Evolutionary conservation across 768 basidiomycete species (phyloP).

Genomic region (Suillus subalutaceus): DNA sequence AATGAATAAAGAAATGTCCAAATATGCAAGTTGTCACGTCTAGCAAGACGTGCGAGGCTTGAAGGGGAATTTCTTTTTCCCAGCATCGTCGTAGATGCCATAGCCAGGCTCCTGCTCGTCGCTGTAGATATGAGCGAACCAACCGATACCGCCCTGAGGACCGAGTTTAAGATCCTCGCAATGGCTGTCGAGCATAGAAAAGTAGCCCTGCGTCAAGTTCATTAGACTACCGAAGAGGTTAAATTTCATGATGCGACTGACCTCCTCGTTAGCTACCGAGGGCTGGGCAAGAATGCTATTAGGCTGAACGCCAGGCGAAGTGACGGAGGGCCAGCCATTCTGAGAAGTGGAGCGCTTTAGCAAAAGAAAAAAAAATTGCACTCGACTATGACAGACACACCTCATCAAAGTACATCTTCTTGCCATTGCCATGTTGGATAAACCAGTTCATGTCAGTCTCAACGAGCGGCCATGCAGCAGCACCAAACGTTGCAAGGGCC

Average conservation of each 20-base stretch:
- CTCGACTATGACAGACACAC: slow-evolving; percentile 35
- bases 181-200: slow-evolving; percentile 59
- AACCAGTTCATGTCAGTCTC: slow-evolving; percentile 67
- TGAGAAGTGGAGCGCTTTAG: slow-evolving; percentile 26
- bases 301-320: slow-evolving; percentile 61
- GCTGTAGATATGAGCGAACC: slow-evolving; percentile 83
- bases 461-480: slow-evolving; percentile 65
- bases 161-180: slow-evolving; percentile 64
- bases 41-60: slow-evolving; percentile 65
- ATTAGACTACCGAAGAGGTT: slow-evolving; percentile 1
- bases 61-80: slow-evolving; percentile 63
- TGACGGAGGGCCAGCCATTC: slow-evolving; percentile 81
- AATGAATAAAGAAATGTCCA: neutral
- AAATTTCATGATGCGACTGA: slow-evolving; percentile 28
- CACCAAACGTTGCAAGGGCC: slow-evolving; percentile 39
- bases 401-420: slow-evolving; percentile 78
- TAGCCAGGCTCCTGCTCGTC: slow-evolving; percentile 70
- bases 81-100: slow-evolving; percentile 58
- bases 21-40: neutral
- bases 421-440: slow-evolving; percentile 58
- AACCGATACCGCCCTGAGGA: slow-evolving; percentile 67
- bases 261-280: slow-evolving; percentile 62
- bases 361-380: neutral
- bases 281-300: slow-evolving; percentile 67
- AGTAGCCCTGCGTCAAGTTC: slow-evolving; percentile 57